phyloP scores from a whole-genome alignment of 257 asterid species.

The Solanum medicagineum region DNA sequence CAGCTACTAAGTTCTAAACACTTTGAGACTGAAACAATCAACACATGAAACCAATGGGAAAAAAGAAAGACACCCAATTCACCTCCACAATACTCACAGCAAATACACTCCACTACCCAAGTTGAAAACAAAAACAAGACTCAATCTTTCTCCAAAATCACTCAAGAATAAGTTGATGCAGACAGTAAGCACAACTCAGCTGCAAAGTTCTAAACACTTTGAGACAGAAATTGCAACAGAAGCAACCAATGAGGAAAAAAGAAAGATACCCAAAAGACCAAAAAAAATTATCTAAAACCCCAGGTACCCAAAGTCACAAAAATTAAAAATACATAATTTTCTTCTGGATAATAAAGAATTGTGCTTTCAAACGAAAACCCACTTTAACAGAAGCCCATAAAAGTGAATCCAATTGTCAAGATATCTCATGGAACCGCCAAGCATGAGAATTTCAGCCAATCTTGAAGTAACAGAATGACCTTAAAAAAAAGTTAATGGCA shows the following conservation, averaged over 20 bases:
- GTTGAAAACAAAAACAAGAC: background rate
- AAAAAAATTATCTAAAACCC: background rate
- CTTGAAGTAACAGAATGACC: background rate
- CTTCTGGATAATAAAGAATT: background rate
- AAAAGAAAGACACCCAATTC: background rate
- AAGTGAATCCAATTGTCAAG: background rate
- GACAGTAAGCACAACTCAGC: background rate
- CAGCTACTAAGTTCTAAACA: background rate
- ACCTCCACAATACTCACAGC: background rate
- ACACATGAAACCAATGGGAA: background rate
- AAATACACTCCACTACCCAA: background rate
- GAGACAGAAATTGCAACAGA: background rate
- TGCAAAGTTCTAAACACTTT: background rate
- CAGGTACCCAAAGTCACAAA: background rate
- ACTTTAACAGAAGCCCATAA: background rate
- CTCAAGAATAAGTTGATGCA: background rate
- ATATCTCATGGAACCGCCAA: background rate
- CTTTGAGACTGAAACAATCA: background rate
- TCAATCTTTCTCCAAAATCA: background rate
- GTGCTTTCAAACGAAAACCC: background rate
- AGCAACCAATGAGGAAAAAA: background rate
- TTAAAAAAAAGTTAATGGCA: background rate
- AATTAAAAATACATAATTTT: background rate
- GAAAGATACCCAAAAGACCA: background rate
- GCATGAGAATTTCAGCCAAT: background rate